Evolutionary conservation across 2,329 filamentous ascomycete genomes (phyloP).

Genomic region (Hirsutella minnesotensis): DNA sequence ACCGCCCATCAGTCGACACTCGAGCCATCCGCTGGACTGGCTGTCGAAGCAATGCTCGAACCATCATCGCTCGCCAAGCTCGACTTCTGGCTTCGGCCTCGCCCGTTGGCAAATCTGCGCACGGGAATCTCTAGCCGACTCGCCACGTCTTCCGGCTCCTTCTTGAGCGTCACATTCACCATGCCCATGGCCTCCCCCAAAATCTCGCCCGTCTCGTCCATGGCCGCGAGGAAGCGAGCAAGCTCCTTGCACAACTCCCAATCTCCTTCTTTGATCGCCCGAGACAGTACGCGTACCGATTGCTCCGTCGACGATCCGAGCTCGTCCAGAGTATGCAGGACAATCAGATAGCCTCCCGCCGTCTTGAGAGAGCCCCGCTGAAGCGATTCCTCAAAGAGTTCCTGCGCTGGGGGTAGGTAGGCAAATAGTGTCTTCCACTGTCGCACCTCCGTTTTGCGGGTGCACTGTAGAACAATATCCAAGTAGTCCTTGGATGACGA

Average conservation of each 20-base stretch:
- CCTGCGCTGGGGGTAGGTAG: conserved; percentile 79
- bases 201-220: conserved; percentile 77
- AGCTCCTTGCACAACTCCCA: conserved; percentile 96
- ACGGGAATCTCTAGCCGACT: conserved; percentile 20
- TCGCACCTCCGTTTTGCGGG: conserved; percentile 88
- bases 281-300: conserved; percentile 66
- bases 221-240: conserved; percentile 83
- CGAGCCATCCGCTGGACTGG: conserved; percentile 12
- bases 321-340: conserved; percentile 74
- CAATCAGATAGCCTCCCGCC: conserved; percentile 89
- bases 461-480: conserved; percentile 93
- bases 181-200: conserved; percentile 60
- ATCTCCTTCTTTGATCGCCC: conserved; percentile 74
- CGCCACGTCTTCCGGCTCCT: conserved; percentile 16
- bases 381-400: conserved; percentile 87
- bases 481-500: conserved; percentile 77
- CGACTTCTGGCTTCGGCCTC: conserved; percentile 20
- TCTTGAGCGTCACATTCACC: conserved; percentile 31
- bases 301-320: conserved; percentile 59
- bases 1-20: background rate
- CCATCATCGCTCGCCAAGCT: conserved; percentile 25
- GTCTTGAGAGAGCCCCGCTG: conserved; percentile 81
- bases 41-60: conserved; percentile 23
- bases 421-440: conserved; percentile 92
- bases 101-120: conserved; percentile 17